phyloP scores from a whole-genome alignment of 148 eudicot species.

The Vaccinium corymbosum region DNA sequence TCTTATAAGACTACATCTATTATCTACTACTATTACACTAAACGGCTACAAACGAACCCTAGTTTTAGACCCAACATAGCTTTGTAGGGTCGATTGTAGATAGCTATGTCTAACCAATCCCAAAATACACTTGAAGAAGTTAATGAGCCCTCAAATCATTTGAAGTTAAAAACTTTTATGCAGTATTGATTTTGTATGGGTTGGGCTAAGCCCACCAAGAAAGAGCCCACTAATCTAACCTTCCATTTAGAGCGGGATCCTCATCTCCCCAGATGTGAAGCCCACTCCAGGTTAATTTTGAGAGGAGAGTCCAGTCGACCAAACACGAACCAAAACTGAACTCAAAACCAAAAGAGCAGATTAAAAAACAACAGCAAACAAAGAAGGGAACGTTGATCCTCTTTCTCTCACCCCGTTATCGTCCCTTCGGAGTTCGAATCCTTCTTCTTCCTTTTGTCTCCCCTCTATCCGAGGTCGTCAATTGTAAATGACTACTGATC shows the following conservation, averaged over 20 bases:
- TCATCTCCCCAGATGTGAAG: too few species aligned
- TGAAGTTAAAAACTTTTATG: too few species aligned
- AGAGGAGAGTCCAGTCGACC: neutral
- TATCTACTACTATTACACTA: too few species aligned
- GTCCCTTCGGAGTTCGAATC: neutral
- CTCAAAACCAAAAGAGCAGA: neutral
- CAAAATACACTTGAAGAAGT: too few species aligned
- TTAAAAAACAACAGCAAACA: neutral
- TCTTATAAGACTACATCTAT: too few species aligned
- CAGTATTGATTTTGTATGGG: neutral
- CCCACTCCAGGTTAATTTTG: neutral
- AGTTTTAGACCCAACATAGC: too few species aligned
- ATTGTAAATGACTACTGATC: constrained; percentile 15
- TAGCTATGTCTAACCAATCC: too few species aligned
- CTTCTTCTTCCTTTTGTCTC: neutral
- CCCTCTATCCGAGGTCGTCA: neutral
- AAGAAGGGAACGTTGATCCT: neutral
- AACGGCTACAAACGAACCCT: too few species aligned
- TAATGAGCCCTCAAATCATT: too few species aligned
- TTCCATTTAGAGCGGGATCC: too few species aligned
- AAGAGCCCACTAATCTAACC: too few species aligned
- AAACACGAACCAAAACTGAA: neutral
- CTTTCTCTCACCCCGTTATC: constrained; percentile 2
- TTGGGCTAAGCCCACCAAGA: neutral
- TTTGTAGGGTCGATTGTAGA: too few species aligned